Evolutionary conservation across 2,329 filamentous ascomycete species (phyloP).

Genomic region (Falciphora oryzae): DNA sequence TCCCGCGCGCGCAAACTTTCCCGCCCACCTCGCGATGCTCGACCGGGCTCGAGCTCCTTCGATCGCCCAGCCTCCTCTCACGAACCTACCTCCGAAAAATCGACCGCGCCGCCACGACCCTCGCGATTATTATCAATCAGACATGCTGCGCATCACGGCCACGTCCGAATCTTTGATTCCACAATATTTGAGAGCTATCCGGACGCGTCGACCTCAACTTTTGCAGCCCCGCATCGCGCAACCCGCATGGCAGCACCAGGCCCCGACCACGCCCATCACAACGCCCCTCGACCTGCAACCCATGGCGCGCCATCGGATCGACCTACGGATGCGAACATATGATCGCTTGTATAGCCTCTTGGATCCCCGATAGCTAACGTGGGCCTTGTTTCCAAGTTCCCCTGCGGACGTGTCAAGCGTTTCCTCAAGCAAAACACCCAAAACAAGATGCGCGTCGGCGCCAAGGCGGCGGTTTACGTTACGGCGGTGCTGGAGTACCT

Average conservation of each 20-base stretch:
- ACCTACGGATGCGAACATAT: conserved; percentile 10
- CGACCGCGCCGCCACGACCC: neutral
- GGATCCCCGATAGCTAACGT: neutral
- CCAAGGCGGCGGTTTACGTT: conserved; percentile 94
- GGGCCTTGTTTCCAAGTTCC: conserved; percentile 60
- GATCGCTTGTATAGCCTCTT: neutral
- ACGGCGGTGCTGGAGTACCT: conserved; percentile 98
- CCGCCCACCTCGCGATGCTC: neutral
- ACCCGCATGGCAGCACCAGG: neutral
- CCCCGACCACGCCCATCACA: neutral
- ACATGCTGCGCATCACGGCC: neutral
- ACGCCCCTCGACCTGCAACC: neutral
- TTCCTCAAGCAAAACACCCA: conserved; percentile 99
- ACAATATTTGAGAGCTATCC: neutral
- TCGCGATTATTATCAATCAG: neutral
- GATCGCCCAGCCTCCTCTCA: neutral
- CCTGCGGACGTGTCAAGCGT: conserved; percentile 99
- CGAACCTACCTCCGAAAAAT: neutral
- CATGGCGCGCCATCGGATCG: neutral
- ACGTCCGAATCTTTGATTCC: neutral
- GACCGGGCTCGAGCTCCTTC: neutral
- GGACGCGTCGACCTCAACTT: conserved; percentile 14
- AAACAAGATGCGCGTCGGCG: conserved; percentile 99
- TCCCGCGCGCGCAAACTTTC: neutral
- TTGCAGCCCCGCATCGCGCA: neutral